A percentile compares a stretch with the other conserved stretches of the same genome.
phyloP scores from a whole-genome alignment of 441 rosid genomes.

The Eutrema salsugineum region DNA sequence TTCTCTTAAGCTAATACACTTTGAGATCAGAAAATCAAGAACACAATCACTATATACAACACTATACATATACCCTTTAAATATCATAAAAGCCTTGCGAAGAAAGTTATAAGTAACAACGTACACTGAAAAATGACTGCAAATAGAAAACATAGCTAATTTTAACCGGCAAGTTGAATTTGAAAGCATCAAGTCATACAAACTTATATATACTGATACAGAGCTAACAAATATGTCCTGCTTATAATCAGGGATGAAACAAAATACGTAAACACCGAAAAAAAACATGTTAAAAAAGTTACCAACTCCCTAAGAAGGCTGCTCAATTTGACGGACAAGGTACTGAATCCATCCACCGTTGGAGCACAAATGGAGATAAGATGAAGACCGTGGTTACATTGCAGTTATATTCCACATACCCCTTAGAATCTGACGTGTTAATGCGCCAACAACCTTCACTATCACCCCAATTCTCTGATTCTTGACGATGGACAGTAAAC shows the following conservation, averaged over 20 bases:
- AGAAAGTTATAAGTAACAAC: background rate
- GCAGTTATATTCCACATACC: background rate
- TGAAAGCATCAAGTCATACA: background rate
- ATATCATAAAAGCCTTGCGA: background rate
- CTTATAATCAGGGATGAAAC: background rate
- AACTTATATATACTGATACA: background rate
- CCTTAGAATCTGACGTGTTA: background rate
- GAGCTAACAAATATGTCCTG: background rate
- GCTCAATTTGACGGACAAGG: background rate
- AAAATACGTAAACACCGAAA: background rate
- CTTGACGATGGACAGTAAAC: background rate
- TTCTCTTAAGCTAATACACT: background rate
- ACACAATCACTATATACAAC: background rate
- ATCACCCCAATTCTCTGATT: background rate
- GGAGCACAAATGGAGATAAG: conserved; percentile 9
- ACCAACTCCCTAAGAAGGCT: background rate
- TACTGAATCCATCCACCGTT: conserved; percentile 12
- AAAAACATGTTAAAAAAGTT: background rate
- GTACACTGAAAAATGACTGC: background rate
- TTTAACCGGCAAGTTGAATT: background rate
- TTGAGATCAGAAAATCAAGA: background rate
- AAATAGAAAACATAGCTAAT: background rate
- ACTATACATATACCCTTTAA: background rate
- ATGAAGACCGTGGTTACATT: background rate
- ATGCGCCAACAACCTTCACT: background rate